Conservation (phyloP, 371 early-diverging fungal genomes). For the Mucor mucedo region DNA sequence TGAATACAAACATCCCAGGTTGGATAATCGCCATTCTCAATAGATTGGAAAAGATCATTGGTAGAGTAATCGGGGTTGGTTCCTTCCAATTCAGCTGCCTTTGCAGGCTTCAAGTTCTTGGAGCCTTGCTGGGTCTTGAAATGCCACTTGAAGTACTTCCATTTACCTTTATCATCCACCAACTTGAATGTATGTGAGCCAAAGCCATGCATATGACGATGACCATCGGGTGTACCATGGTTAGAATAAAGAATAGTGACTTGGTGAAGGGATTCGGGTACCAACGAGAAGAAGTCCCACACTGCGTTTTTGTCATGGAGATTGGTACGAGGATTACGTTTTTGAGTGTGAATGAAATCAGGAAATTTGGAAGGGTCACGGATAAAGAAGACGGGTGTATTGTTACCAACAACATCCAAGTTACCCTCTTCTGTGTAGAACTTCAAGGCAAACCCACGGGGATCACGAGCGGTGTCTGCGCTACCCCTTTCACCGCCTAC, state of each 20-base stretch:
- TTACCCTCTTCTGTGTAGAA: slow-evolving; percentile 77
- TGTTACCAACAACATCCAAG: slow-evolving; percentile 76
- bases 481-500: slow-evolving; percentile 77
- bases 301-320: slow-evolving; percentile 52
- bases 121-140: slow-evolving; percentile 81
- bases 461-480: slow-evolving; percentile 76
- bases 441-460: slow-evolving; percentile 79
- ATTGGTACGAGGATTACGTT: slow-evolving; percentile 78
- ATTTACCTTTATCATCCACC: slow-evolving; percentile 71
- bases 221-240: slow-evolving; percentile 83
- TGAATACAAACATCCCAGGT: slow-evolving; percentile 78
- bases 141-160: slow-evolving; percentile 84
- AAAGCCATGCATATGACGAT: slow-evolving; percentile 79
- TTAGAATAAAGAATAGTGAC: slow-evolving; percentile 77
- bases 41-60: slow-evolving; percentile 75
- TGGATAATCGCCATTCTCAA: slow-evolving; percentile 72
- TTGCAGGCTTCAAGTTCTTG: slow-evolving; percentile 68
- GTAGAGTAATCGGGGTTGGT: slow-evolving; percentile 76
- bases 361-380: slow-evolving; percentile 82
- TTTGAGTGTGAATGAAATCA: slow-evolving; percentile 83
- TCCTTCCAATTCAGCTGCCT: slow-evolving; percentile 64
- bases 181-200: slow-evolving; percentile 78
- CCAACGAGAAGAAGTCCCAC: slow-evolving; percentile 80
- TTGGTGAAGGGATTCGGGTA: slow-evolving; percentile 80
- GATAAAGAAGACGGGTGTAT: slow-evolving; percentile 69